Evolutionary conservation across 2,329 filamentous ascomycete species (phyloP).

Genomic region (Aureobasidium vineae): DNA sequence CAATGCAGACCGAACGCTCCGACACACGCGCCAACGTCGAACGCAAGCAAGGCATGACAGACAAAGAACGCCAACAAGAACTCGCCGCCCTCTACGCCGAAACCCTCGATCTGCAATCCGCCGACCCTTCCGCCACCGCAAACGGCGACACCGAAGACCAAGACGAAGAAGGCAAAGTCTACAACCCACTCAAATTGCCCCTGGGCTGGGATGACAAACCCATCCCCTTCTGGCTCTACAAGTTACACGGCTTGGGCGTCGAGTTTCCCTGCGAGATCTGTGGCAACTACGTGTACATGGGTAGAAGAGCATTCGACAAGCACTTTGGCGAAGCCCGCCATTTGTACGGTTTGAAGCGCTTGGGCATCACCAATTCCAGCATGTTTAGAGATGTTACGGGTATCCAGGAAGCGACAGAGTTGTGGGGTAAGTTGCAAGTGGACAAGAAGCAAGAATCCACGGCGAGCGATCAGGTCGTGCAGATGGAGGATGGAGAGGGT

Average conservation of each 20-base stretch:
- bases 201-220: constrained; percentile 98
- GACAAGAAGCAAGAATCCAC: constrained; percentile 77
- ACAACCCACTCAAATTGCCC: constrained; percentile 94
- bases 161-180: constrained; percentile 73
- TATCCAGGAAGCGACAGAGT: constrained; percentile 80
- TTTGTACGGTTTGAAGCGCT: constrained; percentile 87
- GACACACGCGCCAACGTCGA: constrained; percentile 95
- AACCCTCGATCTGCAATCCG: constrained; percentile 31
- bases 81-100: constrained; percentile 79
- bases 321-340: constrained; percentile 95
- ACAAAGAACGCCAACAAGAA: constrained; percentile 91
- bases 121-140: constrained; percentile 43
- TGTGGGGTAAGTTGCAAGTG: constrained; percentile 91
- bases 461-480: constrained; percentile 79
- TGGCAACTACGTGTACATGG: constrained; percentile 99
- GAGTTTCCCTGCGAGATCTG: constrained; percentile 97
- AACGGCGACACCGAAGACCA: constrained; percentile 57
- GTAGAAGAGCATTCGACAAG: constrained; percentile 92
- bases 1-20: constrained; percentile 82
- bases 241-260: constrained; percentile 89
- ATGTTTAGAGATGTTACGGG: constrained; percentile 91
- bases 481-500: constrained; percentile 97
- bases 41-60: constrained; percentile 95
- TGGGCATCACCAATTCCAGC: constrained; percentile 88
- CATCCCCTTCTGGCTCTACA: constrained; percentile 98